Conservation (phyloP, 345 rosid species). For the Syzygium aqueum region DNA sequence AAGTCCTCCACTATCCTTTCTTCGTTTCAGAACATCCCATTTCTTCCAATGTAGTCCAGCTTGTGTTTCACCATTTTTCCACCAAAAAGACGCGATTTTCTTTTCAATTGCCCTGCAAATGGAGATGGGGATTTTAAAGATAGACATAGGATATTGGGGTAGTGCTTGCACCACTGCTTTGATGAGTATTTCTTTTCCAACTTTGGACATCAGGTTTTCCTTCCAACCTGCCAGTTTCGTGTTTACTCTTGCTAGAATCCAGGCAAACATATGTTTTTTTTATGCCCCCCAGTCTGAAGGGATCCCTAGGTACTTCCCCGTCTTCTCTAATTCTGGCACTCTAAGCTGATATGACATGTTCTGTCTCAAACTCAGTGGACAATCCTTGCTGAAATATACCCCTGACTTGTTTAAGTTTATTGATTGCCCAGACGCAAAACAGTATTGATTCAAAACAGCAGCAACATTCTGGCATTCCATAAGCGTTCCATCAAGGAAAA, state of each 20-base stretch:
- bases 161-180: background rate
- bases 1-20: background rate
- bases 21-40: background rate
- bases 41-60: background rate
- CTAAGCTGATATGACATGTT: background rate
- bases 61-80: background rate
- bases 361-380: background rate
- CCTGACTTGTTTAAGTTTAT: background rate
- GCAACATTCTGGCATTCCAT: background rate
- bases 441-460: too few species aligned
- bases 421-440: background rate
- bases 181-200: background rate
- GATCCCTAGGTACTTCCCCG: background rate
- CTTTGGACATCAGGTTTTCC: background rate
- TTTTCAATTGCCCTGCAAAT: background rate
- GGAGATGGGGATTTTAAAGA: background rate
- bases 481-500: background rate
- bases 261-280: background rate
- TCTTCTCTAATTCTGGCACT: background rate
- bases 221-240: background rate
- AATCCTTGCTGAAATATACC: background rate
- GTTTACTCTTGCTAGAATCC: background rate
- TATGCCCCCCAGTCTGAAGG: background rate
- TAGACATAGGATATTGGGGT: background rate
- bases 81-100: background rate